A percentile compares a stretch with the other conserved stretches of the same genome.
Conservation (phyloP, 495 filamentous ascomycete genomes). For the Clavariopsis aquatica region DNA sequence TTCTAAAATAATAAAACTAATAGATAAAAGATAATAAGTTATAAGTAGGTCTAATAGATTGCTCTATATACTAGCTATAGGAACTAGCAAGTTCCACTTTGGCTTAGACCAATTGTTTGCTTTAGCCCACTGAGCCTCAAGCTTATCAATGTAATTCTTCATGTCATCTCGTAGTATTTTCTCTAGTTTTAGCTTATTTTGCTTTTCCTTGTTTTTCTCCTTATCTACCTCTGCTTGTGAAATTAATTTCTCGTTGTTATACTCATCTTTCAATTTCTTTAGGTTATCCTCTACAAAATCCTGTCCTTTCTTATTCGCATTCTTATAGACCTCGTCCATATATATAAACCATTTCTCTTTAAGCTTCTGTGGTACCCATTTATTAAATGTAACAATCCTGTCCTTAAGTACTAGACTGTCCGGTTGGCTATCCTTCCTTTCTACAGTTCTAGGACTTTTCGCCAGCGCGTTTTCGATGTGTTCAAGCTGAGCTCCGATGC, state of each 20-base stretch:
- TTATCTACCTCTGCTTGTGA: neutral
- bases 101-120: no score
- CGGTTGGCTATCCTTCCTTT: neutral
- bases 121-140: no score
- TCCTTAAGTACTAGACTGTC: neutral
- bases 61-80: no score
- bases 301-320: constrained; percentile 4
- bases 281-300: constrained; percentile 6
- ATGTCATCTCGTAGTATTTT: constrained; percentile 3
- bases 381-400: constrained; percentile 13
- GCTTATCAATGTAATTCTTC: no score
- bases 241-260: constrained; percentile 17
- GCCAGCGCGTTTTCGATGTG: constrained; percentile 12
- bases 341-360: constrained; percentile 17
- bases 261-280: constrained; percentile 17
- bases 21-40: no score
- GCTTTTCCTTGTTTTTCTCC: neutral
- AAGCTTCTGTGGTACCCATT: constrained; percentile 7
- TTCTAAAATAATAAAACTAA: no score
- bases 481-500: no score
- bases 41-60: no score
- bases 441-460: constrained; percentile 10
- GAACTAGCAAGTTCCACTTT: no score
- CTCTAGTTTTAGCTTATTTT: constrained; percentile 1
- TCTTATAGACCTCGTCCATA: constrained; percentile 10